Evolutionary conservation across 129 eudicot species (phyloP), one percentile per base, ranked within the genome.

Genomic region (Flaveria robusta): DNA sequence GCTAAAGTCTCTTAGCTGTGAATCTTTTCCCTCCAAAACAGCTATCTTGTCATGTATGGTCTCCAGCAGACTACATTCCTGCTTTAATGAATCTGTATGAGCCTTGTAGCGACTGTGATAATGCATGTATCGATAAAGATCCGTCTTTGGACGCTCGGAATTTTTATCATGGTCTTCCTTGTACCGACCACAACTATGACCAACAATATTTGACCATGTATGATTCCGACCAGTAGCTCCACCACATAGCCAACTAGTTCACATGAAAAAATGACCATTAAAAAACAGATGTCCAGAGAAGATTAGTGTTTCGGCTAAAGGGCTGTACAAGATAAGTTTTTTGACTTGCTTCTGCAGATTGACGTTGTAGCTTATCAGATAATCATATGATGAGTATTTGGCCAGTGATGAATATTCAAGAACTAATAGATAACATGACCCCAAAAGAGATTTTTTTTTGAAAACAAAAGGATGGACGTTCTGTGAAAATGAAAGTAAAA

Each of bases 171-270:
- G 24, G 52, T 90, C 97, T 81, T 90, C 98, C 64, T 88, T 93
- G 81, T 83, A 93, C 45, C 98, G 89, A 62, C 98, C 98, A 79
- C 98, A 93, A 71, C 98, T 93, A 71, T 93, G 98, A 62, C 93
- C 91, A 15, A 81, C 73, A n/a, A 93, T 93, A 46, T 19, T 58
- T 55, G 96, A 77, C 98, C 98, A 93, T 5, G 97, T 90, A 60
- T 93, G 98, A 47, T 85, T 88, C 51, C 92, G 87, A 15, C 98
- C 98, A 45, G 98, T 93, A 74, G 98, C 97, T 23, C 96, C 98
- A 67, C 98, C 98, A 75, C 98, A 93, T 60, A 93, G 83, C 98
- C 98, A 93, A 82, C 98, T 93, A 75, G 18, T 67, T 66, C 67
- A 83, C 39, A 71, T 2, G 39, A 68, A 78, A 87, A 19, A 58